phyloP scores from a whole-genome alignment of 345 rosid genomes.

The Erodium maritimum region DNA sequence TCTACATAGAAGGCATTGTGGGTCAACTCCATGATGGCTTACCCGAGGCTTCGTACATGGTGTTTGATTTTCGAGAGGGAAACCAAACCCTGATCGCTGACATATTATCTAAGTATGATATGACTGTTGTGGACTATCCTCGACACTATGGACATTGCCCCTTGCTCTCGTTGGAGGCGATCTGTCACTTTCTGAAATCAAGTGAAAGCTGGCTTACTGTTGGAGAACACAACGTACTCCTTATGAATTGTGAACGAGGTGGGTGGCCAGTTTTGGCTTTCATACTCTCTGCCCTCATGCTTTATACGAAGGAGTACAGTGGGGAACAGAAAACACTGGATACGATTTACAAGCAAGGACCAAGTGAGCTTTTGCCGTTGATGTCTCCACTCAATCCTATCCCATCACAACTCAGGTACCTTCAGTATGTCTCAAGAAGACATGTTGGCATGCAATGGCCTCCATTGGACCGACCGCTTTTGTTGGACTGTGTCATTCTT shows the following conservation, averaged over 20 bases:
- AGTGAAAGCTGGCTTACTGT: slow-evolving; percentile 63
- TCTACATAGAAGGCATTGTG: slow-evolving; percentile 43
- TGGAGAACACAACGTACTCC: slow-evolving; percentile 50
- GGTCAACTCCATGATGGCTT: slow-evolving; percentile 43
- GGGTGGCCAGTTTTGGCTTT: slow-evolving; percentile 76
- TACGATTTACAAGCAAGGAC: slow-evolving; percentile 66
- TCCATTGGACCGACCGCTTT: slow-evolving; percentile 55
- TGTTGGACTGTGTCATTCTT: slow-evolving; percentile 51
- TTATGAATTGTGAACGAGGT: slow-evolving; percentile 60
- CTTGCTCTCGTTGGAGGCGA: slow-evolving; percentile 50
- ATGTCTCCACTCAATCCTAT: slow-evolving; percentile 53
- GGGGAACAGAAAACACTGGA: slow-evolving; percentile 67
- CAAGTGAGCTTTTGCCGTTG: slow-evolving; percentile 52
- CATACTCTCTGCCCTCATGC: slow-evolving; percentile 65
- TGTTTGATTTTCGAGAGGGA: slow-evolving; percentile 59
- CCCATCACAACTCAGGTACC: slow-evolving; percentile 74
- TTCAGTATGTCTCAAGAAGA: slow-evolving; percentile 66
- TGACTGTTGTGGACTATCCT: slow-evolving; percentile 86
- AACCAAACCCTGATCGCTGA: slow-evolving; percentile 39
- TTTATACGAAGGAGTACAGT: slow-evolving; percentile 44
- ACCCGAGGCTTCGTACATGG: slow-evolving; percentile 63
- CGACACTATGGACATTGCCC: slow-evolving; percentile 71
- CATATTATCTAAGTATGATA: slow-evolving; percentile 45
- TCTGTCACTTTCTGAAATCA: slow-evolving; percentile 60
- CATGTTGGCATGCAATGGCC: slow-evolving; percentile 57